Evolutionary conservation across 345 rosid genomes (phyloP).

Genomic region (Gossypium anomalum): DNA sequence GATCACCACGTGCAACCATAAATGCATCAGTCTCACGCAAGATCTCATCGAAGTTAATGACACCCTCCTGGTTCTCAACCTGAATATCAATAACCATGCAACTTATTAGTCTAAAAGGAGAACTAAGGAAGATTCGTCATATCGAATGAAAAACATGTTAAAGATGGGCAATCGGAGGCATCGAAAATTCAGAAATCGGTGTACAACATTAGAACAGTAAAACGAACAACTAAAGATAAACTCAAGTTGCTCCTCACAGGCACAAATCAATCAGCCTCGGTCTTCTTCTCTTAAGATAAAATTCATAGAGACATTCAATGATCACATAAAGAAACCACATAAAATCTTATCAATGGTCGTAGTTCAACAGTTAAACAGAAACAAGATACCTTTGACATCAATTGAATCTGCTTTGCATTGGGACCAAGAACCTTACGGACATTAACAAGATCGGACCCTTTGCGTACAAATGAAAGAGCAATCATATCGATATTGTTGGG

Average conservation of each 20-base stretch:
- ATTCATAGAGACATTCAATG: background rate
- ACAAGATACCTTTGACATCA: constrained; percentile 78
- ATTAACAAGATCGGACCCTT: constrained; percentile 85
- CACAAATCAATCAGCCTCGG: background rate
- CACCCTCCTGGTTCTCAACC: constrained; percentile 95
- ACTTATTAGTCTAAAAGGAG: background rate
- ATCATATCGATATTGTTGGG: constrained; percentile 84
- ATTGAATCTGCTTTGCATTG: constrained; percentile 60
- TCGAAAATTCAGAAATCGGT: background rate
- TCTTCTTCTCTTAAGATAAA: background rate
- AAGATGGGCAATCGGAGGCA: background rate
- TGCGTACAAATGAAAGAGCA: constrained; percentile 87
- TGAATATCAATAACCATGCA: constrained; percentile 19
- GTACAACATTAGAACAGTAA: background rate
- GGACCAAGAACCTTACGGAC: constrained; percentile 83
- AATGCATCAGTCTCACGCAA: constrained; percentile 80
- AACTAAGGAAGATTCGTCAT: too few species aligned
- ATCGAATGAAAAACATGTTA: too few species aligned
- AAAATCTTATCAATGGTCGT: background rate
- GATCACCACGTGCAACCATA: constrained; percentile 97
- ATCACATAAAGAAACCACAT: background rate
- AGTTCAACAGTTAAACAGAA: background rate
- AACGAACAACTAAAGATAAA: background rate
- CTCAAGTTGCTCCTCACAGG: background rate
- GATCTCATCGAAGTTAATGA: constrained; percentile 80